phyloP scores from a whole-genome alignment of 495 filamentous ascomycete genomes.

The Sporormia fimetaria region DNA sequence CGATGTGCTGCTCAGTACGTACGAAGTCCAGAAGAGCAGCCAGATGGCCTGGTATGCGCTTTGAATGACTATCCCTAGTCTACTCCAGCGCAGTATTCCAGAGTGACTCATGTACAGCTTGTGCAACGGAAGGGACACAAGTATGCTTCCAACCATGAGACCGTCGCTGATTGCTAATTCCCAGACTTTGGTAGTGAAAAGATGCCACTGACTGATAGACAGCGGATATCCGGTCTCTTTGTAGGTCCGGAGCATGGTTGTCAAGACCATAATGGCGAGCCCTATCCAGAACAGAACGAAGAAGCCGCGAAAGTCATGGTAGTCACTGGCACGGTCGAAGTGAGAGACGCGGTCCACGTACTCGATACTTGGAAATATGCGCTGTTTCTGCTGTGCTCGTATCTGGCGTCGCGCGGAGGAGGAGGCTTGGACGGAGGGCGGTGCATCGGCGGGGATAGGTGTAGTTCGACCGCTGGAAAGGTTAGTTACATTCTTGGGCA shows the following conservation, averaged over 20 bases:
- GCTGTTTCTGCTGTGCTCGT: constrained; percentile 65
- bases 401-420: constrained; percentile 76
- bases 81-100: constrained; percentile 58
- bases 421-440: constrained; percentile 75
- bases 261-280: constrained; percentile 91
- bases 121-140: constrained; percentile 63
- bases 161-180: constrained; percentile 74
- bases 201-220: constrained; percentile 69
- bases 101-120: constrained; percentile 45
- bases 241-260: constrained; percentile 77
- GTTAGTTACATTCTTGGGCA: too few relatives aligned
- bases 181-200: constrained; percentile 79
- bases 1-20: constrained; percentile 24
- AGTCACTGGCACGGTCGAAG: constrained; percentile 86
- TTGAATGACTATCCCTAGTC: constrained; percentile 66
- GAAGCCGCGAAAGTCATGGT: constrained; percentile 91
- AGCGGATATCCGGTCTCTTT: constrained; percentile 87
- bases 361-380: constrained; percentile 91
- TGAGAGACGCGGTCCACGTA: constrained; percentile 90
- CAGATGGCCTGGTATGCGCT: constrained; percentile 70
- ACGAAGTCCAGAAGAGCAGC: constrained; percentile 74
- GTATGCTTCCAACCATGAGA: constrained; percentile 69
- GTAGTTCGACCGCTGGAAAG: constrained; percentile 70
- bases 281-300: constrained; percentile 97
- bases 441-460: constrained; percentile 79